These are phyloP conservation scores for Dactylonectria estremocensis DNA, from an alignment of 2,329 filamentous ascomycete species.

Conservation along the genomic window DNA sequence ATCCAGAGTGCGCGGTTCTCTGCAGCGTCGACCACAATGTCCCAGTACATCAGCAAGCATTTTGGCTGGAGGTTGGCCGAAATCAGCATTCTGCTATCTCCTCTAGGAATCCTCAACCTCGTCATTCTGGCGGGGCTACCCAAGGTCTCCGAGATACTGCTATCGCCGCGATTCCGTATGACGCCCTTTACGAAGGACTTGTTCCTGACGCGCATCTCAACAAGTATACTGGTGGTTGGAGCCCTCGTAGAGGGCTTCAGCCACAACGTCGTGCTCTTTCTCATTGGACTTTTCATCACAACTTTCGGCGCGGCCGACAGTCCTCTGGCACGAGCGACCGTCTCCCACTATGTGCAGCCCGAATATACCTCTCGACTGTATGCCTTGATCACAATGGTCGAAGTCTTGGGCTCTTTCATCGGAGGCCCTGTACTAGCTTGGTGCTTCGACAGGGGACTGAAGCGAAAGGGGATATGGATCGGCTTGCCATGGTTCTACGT, in stretches of 20 bases:
- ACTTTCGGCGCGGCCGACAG: slow-evolving; percentile 57
- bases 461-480: slow-evolving; percentile 54
- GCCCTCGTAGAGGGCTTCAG: slow-evolving; percentile 55
- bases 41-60: slow-evolving; percentile 61
- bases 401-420: slow-evolving; percentile 57
- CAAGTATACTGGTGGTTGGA: slow-evolving; percentile 51
- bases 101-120: slow-evolving; percentile 58
- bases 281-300: slow-evolving; percentile 56
- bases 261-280: slow-evolving; percentile 52
- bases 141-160: slow-evolving; percentile 51
- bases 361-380: slow-evolving; percentile 59
- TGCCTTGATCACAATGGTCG: slow-evolving; percentile 58
- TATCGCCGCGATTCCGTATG: slow-evolving; percentile 52
- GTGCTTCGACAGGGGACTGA: slow-evolving; percentile 56
- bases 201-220: slow-evolving; percentile 53
- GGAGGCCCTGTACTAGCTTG: slow-evolving; percentile 59
- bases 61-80: slow-evolving; percentile 61
- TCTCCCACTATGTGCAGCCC: slow-evolving; percentile 57
- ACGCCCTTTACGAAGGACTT: slow-evolving; percentile 57
- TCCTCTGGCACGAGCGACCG: slow-evolving; percentile 58
- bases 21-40: slow-evolving; percentile 54
- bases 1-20: slow-evolving; percentile 55
- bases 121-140: slow-evolving; percentile 56
- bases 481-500: slow-evolving; percentile 60
- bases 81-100: slow-evolving; percentile 59